phyloP scores from a whole-genome alignment of 1,284 basidiomycete species.

The Apiotrichum laibachii region DNA sequence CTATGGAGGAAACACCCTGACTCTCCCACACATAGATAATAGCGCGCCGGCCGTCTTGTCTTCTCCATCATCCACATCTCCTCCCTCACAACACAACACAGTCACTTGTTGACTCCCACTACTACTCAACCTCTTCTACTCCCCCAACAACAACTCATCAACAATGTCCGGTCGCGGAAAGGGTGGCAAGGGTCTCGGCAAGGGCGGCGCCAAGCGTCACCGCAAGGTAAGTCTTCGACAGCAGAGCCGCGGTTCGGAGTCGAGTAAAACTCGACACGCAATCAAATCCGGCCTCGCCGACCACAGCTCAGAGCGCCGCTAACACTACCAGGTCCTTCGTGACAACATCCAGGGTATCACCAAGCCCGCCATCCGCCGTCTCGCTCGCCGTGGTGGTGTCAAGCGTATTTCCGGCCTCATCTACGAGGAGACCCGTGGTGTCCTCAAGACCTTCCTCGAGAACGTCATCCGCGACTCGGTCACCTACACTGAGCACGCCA shows the following conservation, averaged over 20 bases:
- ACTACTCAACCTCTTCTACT: slow-evolving; percentile 7
- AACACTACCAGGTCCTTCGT: slow-evolving; percentile 56
- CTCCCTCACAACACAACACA: background rate
- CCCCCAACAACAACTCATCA: slow-evolving; percentile 17
- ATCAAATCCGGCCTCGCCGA: too few relatives aligned
- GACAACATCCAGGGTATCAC: slow-evolving; percentile 84
- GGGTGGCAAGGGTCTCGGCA: slow-evolving; percentile 74
- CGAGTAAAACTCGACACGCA: too few relatives aligned
- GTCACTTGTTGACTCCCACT: slow-evolving; percentile 2
- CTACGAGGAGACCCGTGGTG: slow-evolving; percentile 88
- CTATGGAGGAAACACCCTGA: too few relatives aligned
- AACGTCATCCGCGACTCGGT: slow-evolving; percentile 81
- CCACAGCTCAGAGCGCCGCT: too few relatives aligned
- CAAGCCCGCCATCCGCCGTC: slow-evolving; percentile 88
- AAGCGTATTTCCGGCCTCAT: slow-evolving; percentile 91
- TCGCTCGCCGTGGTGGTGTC: slow-evolving; percentile 91
- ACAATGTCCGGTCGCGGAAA: slow-evolving; percentile 76
- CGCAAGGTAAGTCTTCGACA: slow-evolving; percentile 57
- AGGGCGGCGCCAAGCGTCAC: slow-evolving; percentile 86
- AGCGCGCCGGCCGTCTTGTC: background rate
- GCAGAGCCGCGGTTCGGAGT: too few relatives aligned
- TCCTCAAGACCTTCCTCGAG: slow-evolving; percentile 68
- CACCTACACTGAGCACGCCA: slow-evolving; percentile 90
- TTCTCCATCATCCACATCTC: slow-evolving; percentile 1
- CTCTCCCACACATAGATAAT: background rate